These are phyloP conservation scores for Lasiosphaeris hirsuta DNA, from an alignment of 495 filamentous ascomycete species.

Conservation along the genomic window DNA sequence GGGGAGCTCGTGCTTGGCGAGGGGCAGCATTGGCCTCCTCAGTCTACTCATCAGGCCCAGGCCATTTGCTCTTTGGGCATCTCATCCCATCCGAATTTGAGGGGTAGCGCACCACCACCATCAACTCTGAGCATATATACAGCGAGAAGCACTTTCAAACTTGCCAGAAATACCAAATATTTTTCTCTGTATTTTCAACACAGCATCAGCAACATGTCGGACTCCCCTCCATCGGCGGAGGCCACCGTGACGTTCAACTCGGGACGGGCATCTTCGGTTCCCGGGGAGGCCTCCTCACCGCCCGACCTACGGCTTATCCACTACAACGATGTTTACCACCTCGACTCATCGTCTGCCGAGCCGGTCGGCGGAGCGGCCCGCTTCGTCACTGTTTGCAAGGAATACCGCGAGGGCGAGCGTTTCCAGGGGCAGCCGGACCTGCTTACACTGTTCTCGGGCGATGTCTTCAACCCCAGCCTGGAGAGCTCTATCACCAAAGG, in stretches of 20 bases:
- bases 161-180: no score
- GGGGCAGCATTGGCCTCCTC: no score
- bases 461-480: conserved; percentile 86
- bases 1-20: no score
- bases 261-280: conserved; percentile 27
- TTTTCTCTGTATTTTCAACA: not conserved
- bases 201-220: not conserved
- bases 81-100: no score
- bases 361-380: conserved; percentile 75
- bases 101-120: no score
- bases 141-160: no score
- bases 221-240: conserved; percentile 11
- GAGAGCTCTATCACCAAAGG: conserved; percentile 87
- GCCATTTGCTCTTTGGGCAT: no score
- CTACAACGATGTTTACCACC: conserved; percentile 91
- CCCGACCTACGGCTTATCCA: conserved; percentile 79
- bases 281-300: conserved; percentile 29
- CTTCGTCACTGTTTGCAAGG: conserved; percentile 72
- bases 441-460: conserved; percentile 83
- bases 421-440: conserved; percentile 61
- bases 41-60: no score
- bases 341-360: conserved; percentile 70
- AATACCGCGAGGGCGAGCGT: conserved; percentile 60
- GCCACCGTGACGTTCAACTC: conserved; percentile 49
- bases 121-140: no score